phyloP scores from a whole-genome alignment of 2,329 filamentous ascomycete genomes.

The Cladosporium velox region DNA sequence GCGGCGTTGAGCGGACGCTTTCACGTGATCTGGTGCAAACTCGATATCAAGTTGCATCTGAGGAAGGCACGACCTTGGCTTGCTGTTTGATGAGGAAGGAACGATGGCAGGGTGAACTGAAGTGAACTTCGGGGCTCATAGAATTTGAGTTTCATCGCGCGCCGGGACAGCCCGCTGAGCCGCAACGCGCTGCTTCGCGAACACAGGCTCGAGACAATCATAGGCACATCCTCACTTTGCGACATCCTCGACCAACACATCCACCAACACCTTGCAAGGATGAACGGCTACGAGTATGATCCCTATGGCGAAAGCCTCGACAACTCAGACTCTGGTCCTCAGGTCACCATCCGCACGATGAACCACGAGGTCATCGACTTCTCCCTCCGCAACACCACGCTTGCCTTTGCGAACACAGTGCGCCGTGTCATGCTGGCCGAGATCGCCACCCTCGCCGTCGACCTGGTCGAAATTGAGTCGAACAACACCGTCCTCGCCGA shows the following conservation, averaged over 20 bases:
- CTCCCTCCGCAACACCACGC: conserved; percentile 83
- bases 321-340: conserved; percentile 48
- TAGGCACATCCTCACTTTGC: conserved; percentile 1
- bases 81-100: background rate
- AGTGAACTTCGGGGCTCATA: background rate
- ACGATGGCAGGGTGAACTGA: background rate
- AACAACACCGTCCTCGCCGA: conserved; percentile 97
- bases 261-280: background rate
- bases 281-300: conserved; percentile 27
- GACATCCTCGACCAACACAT: background rate
- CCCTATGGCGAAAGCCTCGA: conserved; percentile 37
- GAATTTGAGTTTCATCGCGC: background rate
- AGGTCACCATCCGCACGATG: conserved; percentile 52
- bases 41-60: background rate
- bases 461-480: conserved; percentile 86
- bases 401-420: conserved; percentile 88
- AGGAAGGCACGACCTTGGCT: background rate
- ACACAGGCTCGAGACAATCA: background rate
- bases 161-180: background rate
- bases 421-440: conserved; percentile 90
- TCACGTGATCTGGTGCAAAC: background rate
- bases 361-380: conserved; percentile 84
- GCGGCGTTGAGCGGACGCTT: background rate
- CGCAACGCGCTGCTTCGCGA: conserved; percentile 9
- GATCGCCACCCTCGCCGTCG: conserved; percentile 91